phyloP scores from a whole-genome alignment of 495 filamentous ascomycete species.

The Aspergillus baeticus region DNA sequence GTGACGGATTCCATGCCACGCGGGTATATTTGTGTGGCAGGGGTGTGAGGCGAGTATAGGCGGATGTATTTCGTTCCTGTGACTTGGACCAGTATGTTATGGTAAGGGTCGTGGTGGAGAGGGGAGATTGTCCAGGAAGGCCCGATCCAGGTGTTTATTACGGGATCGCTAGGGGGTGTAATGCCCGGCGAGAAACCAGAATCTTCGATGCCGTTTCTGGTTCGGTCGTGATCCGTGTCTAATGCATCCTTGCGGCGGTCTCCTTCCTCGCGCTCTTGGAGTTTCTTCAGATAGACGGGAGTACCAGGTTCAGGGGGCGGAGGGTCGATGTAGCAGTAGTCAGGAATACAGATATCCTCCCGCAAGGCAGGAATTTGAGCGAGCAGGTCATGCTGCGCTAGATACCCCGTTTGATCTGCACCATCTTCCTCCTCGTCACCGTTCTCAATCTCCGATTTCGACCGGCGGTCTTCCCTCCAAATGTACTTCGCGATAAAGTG shows the following conservation, averaged over 20 bases:
- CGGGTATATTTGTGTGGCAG: constrained; percentile 57
- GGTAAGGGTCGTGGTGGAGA: constrained; percentile 89
- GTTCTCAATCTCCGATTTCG: background rate
- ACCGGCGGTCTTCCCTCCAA: constrained; percentile 21
- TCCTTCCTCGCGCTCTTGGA: constrained; percentile 26
- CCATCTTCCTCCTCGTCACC: constrained; percentile 13
- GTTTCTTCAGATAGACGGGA: constrained; percentile 48
- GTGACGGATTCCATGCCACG: constrained; percentile 62
- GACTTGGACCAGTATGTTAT: constrained; percentile 89
- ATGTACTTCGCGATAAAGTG: constrained; percentile 69
- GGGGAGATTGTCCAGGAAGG: constrained; percentile 86
- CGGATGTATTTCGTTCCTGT: constrained; percentile 89
- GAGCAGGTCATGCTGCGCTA: constrained; percentile 90
- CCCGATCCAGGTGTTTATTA: constrained; percentile 90
- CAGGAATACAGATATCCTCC: constrained; percentile 75
- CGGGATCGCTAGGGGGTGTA: constrained; percentile 31
- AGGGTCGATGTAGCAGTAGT: constrained; percentile 77
- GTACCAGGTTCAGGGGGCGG: constrained; percentile 44
- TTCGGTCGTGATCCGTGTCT: constrained; percentile 26
- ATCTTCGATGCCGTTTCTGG: constrained; percentile 24
- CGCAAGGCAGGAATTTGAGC: constrained; percentile 76
- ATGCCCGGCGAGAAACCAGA: constrained; percentile 4
- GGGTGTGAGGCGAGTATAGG: constrained; percentile 72
- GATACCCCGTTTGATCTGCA: constrained; percentile 57
- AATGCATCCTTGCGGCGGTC: constrained; percentile 8